Evolutionary conservation across 805 yeast species (phyloP), one percentile per base, ranked within the genome.

Genomic region (Hanseniaspora vineae): DNA sequence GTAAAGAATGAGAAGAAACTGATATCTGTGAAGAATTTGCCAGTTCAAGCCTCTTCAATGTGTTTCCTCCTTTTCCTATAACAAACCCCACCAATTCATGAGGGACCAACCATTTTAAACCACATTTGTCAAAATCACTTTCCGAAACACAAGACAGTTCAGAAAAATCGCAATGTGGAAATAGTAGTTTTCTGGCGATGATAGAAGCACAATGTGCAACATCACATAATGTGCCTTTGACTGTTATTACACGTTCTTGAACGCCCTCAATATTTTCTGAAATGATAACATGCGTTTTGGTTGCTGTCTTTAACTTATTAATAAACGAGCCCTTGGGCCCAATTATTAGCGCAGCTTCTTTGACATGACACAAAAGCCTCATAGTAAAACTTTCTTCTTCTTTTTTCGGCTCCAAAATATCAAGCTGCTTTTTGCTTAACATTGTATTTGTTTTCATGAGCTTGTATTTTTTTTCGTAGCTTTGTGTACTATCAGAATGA

Each of bases 161-260:
- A 39, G 23, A 18, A 14, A 39, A 13, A n/a, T 33, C 23, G 42
- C n/a, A 40, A 20, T 14, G 19, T 11, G 43, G 31, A 17, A 19
- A 23, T 35, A 19, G 11, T 32, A 35, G 31, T 35, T 35, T 73
- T 54, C 89, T 72, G 0, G 78, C 75, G 35, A 85, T 76, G 53
- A 84, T 65, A 0, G 92, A 92, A 62, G 81, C 82, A 0, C 92
- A 90, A 59, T 79, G 78, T 13, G 95, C 89, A 8, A 84, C 90
- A 54, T 78, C 72, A 53, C 83, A 89, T 2, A 88, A 75, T 0
- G 83, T 67, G 0, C 95, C 96, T 51, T 81, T 70, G 3, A 85
- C 81, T 51, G 78, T 74, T 23, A 86, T 72, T 32, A 86, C 80
- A 52, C 96, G 70, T 57, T 83, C 94, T 1, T 84, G 81, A 6